A percentile compares a stretch with the other conserved stretches of the same genome.
Evolutionary conservation across 2,329 filamentous ascomycete genomes (phyloP).

Genomic region (Penicillium sp.): DNA sequence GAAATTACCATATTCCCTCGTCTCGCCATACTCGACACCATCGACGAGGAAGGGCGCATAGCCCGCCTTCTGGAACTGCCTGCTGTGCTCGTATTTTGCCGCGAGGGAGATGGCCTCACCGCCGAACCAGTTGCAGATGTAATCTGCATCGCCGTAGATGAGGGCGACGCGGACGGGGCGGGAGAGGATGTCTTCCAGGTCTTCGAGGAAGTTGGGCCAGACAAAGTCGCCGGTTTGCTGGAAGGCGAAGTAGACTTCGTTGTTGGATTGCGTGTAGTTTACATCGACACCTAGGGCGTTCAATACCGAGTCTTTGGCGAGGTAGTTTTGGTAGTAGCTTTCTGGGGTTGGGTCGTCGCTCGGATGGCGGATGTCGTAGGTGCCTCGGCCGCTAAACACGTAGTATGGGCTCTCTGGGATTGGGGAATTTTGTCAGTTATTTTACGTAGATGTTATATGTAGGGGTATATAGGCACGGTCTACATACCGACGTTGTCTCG

Average conservation of each 20-base stretch:
- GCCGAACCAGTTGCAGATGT: constrained; percentile 63
- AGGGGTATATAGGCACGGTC: not conserved
- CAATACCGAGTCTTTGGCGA: constrained; percentile 61
- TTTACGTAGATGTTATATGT: not conserved
- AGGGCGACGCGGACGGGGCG: constrained; percentile 67
- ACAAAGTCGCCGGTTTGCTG: constrained; percentile 61
- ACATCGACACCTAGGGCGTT: constrained; percentile 62
- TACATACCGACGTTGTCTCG: constrained; percentile 53
- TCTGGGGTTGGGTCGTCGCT: constrained; percentile 62
- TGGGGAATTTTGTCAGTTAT: not conserved
- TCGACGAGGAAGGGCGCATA: constrained; percentile 73
- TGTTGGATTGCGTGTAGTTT: constrained; percentile 56
- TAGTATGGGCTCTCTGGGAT: constrained; percentile 55
- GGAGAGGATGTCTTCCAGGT: constrained; percentile 60
- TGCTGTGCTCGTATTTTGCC: constrained; percentile 52
- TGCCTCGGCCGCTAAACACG: constrained; percentile 53
- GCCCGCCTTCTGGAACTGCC: constrained; percentile 64
- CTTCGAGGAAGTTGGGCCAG: constrained; percentile 60
- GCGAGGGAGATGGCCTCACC: constrained; percentile 70
- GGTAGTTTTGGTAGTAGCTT: constrained; percentile 60
- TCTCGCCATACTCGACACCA: constrained; percentile 64
- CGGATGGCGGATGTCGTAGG: constrained; percentile 62
- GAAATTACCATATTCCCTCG: constrained; percentile 74
- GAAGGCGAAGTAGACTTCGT: constrained; percentile 49
- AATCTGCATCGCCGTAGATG: constrained; percentile 65